These are phyloP conservation scores for Starmerella lactis-condensi DNA, from an alignment of 805 yeast species.

Conservation along the genomic window DNA sequence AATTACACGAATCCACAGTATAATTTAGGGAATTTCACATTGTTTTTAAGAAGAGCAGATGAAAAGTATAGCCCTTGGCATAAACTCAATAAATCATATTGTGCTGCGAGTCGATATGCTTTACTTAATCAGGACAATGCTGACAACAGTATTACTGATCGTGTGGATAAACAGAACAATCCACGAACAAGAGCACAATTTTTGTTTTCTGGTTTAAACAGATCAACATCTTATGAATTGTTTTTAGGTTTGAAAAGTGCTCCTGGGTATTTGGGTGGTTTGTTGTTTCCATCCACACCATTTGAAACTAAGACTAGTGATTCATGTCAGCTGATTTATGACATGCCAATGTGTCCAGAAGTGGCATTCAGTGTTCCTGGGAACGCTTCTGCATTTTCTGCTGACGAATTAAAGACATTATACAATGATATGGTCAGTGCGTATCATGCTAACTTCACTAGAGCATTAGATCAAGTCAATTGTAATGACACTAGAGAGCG, in stretches of 20 bases:
- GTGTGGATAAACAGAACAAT: constrained; percentile 25
- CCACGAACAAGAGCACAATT: constrained; percentile 35
- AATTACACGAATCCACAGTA: constrained; percentile 4
- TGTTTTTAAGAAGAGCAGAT: constrained; percentile 5
- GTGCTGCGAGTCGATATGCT: constrained; percentile 48
- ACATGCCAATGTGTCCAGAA: constrained; percentile 53
- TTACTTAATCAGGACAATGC: constrained; percentile 21
- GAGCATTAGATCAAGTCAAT: constrained; percentile 54
- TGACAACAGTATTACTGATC: constrained; percentile 23
- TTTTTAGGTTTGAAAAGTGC: constrained; percentile 28
- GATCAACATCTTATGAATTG: constrained; percentile 44
- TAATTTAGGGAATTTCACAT: constrained; percentile 7
- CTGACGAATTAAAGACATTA: constrained; percentile 25
- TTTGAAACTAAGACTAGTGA: constrained; percentile 35
- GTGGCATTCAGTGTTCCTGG: constrained; percentile 82
- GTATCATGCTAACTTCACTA: constrained; percentile 46
- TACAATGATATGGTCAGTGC: constrained; percentile 49
- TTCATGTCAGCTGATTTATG: constrained; percentile 58
- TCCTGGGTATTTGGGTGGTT: constrained; percentile 33
- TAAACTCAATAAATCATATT: constrained; percentile 38
- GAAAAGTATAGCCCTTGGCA: background rate
- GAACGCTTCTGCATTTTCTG: constrained; percentile 23
- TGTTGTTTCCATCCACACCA: constrained; percentile 35
- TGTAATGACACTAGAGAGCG: constrained; percentile 52
- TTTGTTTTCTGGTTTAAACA: constrained; percentile 39